Evolutionary conservation across 176 grass and related monocot species (phyloP).

Genomic region (Ensete ventricosum): DNA sequence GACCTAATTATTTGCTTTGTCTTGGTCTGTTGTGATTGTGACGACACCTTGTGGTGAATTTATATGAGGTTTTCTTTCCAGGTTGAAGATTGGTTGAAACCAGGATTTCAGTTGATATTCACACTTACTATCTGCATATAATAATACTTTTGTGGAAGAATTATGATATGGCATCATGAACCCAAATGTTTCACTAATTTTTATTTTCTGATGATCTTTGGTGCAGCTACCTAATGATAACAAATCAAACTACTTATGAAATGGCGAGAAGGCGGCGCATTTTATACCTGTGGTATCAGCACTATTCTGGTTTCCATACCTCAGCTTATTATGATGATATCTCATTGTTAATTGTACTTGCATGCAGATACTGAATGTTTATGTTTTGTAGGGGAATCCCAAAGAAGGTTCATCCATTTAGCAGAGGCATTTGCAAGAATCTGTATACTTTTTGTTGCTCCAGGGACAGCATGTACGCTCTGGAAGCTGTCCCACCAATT

Average conservation of each 20-base stretch:
- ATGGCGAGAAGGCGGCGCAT: conserved; percentile 69
- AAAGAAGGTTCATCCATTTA: conserved; percentile 82
- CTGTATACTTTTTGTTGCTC: conserved; percentile 56
- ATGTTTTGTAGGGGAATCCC: conserved; percentile 50
- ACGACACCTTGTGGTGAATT: too few species aligned
- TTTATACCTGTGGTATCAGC: conserved; percentile 68
- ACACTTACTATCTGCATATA: too few species aligned
- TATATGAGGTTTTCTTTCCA: too few species aligned
- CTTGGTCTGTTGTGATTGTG: too few species aligned
- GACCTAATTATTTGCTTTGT: too few species aligned
- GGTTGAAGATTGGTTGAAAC: too few species aligned
- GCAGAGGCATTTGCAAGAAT: conserved; percentile 68
- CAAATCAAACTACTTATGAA: conserved; percentile 98
- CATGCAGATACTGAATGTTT: conserved; percentile 2
- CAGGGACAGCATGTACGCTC: conserved; percentile 31
- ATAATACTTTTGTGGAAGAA: too few species aligned
- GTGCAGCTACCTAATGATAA: conserved; percentile 75
- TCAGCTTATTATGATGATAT: neutral
- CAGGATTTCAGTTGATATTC: too few species aligned
- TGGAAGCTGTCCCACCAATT: conserved; percentile 60
- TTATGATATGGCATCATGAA: too few species aligned
- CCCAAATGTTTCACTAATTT: neutral
- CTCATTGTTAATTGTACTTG: neutral
- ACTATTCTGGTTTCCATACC: neutral
- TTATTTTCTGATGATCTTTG: neutral